Conservation (phyloP, 1,284 basidiomycete genomes). For the Sanguinoderma infundibulare region DNA sequence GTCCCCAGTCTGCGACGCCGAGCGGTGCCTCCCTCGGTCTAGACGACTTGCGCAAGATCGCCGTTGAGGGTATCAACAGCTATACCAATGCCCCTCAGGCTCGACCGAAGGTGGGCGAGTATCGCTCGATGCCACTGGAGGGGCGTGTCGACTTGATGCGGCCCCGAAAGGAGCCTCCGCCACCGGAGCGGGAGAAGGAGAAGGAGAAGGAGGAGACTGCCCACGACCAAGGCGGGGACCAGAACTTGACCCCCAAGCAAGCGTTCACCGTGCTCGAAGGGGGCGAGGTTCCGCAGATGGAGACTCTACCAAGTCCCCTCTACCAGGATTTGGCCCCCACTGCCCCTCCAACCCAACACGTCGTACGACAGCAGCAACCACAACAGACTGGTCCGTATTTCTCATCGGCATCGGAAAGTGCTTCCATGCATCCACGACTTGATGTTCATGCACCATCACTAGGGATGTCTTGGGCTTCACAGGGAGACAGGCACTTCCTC, state of each 20-base stretch:
- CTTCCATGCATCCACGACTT: neutral
- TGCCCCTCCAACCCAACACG: slow-evolving; percentile 28
- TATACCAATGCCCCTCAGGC: slow-evolving; percentile 13
- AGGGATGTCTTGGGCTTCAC: slow-evolving; percentile 22
- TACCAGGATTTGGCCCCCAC: slow-evolving; percentile 37
- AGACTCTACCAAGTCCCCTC: slow-evolving; percentile 59
- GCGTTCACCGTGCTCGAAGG: slow-evolving; percentile 30
- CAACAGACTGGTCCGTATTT: slow-evolving; percentile 9
- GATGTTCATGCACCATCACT: slow-evolving; percentile 3
- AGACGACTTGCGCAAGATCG: slow-evolving; percentile 71
- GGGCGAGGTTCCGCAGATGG: slow-evolving; percentile 36
- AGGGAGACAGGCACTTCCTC: slow-evolving; percentile 18
- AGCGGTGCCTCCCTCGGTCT: slow-evolving; percentile 53
- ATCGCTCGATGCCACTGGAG: slow-evolving; percentile 80
- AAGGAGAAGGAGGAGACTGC: neutral
- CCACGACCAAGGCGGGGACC: slow-evolving; percentile 15
- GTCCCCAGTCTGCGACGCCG: slow-evolving; percentile 21
- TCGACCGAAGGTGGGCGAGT: slow-evolving; percentile 62
- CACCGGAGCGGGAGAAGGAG: neutral
- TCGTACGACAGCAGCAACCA: slow-evolving; percentile 2
- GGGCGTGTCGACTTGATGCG: slow-evolving; percentile 87
- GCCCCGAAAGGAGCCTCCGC: slow-evolving; percentile 47
- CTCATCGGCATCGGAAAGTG: slow-evolving; percentile 1
- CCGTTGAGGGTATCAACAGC: slow-evolving; percentile 58
- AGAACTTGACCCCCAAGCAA: slow-evolving; percentile 26